Evolutionary conservation across 805 yeast species (phyloP), one percentile per base, ranked within the genome.

Genomic region (Kluyveromyces siamensis): DNA sequence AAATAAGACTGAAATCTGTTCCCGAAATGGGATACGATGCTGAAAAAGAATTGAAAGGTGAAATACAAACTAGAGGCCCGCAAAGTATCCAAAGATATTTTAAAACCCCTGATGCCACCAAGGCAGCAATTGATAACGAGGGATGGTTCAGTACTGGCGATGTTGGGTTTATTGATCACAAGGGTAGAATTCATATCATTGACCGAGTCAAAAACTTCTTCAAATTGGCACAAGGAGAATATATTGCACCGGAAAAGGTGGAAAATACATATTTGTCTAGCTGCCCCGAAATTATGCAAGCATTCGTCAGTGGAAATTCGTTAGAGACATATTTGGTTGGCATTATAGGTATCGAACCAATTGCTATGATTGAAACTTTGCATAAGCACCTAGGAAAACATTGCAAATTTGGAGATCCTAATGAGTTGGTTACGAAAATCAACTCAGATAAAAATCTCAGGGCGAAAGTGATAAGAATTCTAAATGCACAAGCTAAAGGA

Each of bases 151-250:
- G 74, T 36, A 80, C 86, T 2, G 87, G 87, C 45, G 90, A 83
- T 61, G 74, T 83, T 55, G 87, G 79, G 1, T 65, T 62, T 49
- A 63, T 83, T 46, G 77, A 76, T 49, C 49, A 52, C 1, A 65
- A 68, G 7, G 87, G 89, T 11, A 72, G 83, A 43, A 61, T 85
- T 21, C 70, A 65, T 45, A 80, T 84, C 50, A 74, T 84, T 55
- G 93, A 85, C 59, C 72, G 93, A 52, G 88, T 84, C 38, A 84
- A 84, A 70, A 85, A 84, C 67, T 84, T 84, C 68, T 84, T 84
- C 72, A 84, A 84, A 55, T 61, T 79, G 47, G 70, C 81, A 2
- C 83, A 79, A 60, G 83, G 83, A 44, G 83, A 79, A 65, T 84
- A 84, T 63, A 76, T 84, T 48, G 84, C 88, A 0, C 86, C 88